Evolutionary conservation across 78 protist species (phyloP).

Genomic region (Dictyostelium capitatum): DNA sequence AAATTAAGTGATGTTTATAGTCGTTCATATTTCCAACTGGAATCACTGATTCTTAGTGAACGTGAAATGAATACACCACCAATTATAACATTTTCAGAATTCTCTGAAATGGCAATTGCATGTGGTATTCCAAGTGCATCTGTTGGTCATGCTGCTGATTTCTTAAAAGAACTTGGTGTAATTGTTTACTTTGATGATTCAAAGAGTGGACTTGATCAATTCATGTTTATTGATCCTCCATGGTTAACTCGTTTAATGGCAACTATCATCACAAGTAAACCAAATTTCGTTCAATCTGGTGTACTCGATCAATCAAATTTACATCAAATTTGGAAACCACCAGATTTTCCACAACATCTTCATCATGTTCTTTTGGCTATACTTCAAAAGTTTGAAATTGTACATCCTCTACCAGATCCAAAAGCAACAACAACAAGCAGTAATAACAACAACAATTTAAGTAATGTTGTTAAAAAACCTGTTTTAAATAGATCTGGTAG

Average conservation of each 20-base stretch:
- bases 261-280: slow-evolving; percentile 62
- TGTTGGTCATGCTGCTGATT: slow-evolving; percentile 24
- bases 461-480: neutral
- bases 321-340: slow-evolving; percentile 84
- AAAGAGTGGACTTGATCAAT: slow-evolving; percentile 54
- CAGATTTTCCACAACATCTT: slow-evolving; percentile 79
- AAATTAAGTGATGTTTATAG: slow-evolving; percentile 23
- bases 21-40: slow-evolving; percentile 46
- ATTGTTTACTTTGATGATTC: slow-evolving; percentile 64
- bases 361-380: slow-evolving; percentile 74
- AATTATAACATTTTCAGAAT: slow-evolving; percentile 49
- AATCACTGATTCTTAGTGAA: slow-evolving; percentile 44
- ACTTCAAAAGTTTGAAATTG: slow-evolving; percentile 76
- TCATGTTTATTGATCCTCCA: slow-evolving; percentile 71
- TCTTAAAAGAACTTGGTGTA: slow-evolving; percentile 54
- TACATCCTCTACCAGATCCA: slow-evolving; percentile 72
- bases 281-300: slow-evolving; percentile 80
- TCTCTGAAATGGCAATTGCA: slow-evolving; percentile 34
- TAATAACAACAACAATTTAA: neutral
- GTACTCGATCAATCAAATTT: slow-evolving; percentile 60
- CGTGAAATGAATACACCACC: slow-evolving; percentile 81
- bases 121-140: slow-evolving; percentile 41
- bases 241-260: slow-evolving; percentile 76
- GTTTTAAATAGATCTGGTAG: neutral
- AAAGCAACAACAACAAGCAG: neutral